These are phyloP conservation scores for Corylus avellana DNA, from an alignment of 306 rosid genomes.

Conservation along the genomic window DNA sequence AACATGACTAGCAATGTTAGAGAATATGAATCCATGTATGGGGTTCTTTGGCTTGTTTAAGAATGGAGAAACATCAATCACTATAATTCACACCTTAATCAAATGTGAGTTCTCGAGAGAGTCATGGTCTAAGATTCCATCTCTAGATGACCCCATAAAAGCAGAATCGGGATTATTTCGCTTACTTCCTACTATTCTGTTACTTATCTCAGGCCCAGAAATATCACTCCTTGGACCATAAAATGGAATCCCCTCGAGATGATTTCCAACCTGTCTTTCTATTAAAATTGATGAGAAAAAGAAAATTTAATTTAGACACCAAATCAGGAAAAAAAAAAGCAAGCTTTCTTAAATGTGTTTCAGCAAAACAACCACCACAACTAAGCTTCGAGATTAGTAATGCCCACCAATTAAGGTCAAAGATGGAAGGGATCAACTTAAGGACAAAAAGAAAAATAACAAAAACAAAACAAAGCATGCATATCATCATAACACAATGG, in stretches of 20 bases:
- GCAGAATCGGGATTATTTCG: constrained; percentile 82
- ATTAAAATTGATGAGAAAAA: constrained; percentile 34
- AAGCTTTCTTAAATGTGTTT: constrained; percentile 17
- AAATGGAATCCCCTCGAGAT: constrained; percentile 90
- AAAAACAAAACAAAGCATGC: constrained; percentile 12
- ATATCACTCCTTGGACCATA: constrained; percentile 77
- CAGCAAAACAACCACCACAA: constrained; percentile 9
- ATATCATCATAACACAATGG: constrained; percentile 20
- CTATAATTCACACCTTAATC: constrained; percentile 61
- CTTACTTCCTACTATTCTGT: constrained; percentile 71
- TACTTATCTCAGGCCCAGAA: constrained; percentile 69
- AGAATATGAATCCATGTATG: constrained; percentile 3
- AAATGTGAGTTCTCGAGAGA: constrained; percentile 70
- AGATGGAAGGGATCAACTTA: neutral
- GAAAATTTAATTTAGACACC: constrained; percentile 24
- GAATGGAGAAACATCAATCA: constrained; percentile 12
- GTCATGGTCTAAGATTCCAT: constrained; percentile 63
- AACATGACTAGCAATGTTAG: constrained; percentile 27
- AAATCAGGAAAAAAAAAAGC: neutral
- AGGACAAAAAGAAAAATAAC: constrained; percentile 6
- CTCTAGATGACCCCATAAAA: constrained; percentile 73
- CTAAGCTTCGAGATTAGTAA: neutral
- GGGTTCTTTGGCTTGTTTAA: constrained; percentile 5
- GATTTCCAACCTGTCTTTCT: constrained; percentile 75
- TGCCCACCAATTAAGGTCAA: constrained; percentile 10